Evolutionary conservation across 768 basidiomycete genomes (phyloP).

Genomic region (Exsudoporus frostii): DNA sequence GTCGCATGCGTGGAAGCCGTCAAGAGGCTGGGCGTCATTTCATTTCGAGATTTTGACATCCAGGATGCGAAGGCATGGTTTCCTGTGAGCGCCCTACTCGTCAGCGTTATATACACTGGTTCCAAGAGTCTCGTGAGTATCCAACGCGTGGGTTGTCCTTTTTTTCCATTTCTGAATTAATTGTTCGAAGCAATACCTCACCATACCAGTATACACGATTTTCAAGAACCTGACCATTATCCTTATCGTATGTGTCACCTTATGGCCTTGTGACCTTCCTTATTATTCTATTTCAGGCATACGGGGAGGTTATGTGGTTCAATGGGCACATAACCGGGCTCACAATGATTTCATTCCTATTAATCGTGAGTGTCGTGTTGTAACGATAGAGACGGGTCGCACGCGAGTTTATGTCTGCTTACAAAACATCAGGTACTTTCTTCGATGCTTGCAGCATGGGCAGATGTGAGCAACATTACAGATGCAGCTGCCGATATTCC

Average conservation of each 20-base stretch:
- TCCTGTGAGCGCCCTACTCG: slow-evolving; percentile 89
- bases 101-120: slow-evolving; percentile 95
- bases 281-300: slow-evolving; percentile 55
- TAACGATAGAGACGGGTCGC: not conserved
- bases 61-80: slow-evolving; percentile 92
- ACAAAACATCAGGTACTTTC: slow-evolving; percentile 67
- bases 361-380: slow-evolving; percentile 65
- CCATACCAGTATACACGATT: slow-evolving; percentile 97
- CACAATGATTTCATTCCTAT: slow-evolving; percentile 83
- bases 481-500: slow-evolving; percentile 27
- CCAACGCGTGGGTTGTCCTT: too few species aligned
- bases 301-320: slow-evolving; percentile 98
- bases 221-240: slow-evolving; percentile 99
- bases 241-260: slow-evolving; percentile 66
- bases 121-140: slow-evolving; percentile 91
- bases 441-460: slow-evolving; percentile 95
- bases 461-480: slow-evolving; percentile 57
- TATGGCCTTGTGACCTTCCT: not conserved
- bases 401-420: not conserved
- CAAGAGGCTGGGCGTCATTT: slow-evolving; percentile 76
- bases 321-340: slow-evolving; percentile 84
- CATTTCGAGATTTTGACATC: slow-evolving; percentile 78
- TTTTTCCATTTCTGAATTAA: slow-evolving; percentile 1
- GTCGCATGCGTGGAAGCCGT: slow-evolving; percentile 67
- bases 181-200: slow-evolving; percentile 79